phyloP scores from a whole-genome alignment of 805 yeast species.

The Candida jianshihensis region DNA sequence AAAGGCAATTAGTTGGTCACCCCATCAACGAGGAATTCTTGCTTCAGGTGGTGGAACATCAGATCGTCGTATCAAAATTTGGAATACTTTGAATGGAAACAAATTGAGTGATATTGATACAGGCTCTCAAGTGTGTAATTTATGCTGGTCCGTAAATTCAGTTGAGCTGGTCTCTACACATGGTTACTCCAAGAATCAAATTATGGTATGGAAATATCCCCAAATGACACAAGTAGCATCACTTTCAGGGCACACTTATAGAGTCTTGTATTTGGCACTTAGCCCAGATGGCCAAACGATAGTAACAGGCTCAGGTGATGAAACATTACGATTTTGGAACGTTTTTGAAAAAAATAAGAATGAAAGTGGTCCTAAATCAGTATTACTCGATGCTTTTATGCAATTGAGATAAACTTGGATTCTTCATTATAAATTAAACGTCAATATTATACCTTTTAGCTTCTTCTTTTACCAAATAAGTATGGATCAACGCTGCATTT shows the following conservation, averaged over 20 bases:
- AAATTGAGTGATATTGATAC: conserved; percentile 80
- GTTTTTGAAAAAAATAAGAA: conserved; percentile 73
- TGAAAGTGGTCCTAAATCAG: conserved; percentile 53
- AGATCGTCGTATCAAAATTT: conserved; percentile 80
- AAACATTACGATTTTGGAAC: conserved; percentile 92
- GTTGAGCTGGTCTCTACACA: conserved; percentile 92
- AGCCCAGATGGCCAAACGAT: conserved; percentile 96
- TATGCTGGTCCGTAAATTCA: conserved; percentile 87
- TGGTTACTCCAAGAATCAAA: conserved; percentile 86
- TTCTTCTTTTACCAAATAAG: conserved; percentile 15
- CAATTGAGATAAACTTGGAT: conserved; percentile 45
- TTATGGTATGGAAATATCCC: conserved; percentile 91
- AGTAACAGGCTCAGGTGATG: conserved; percentile 98
- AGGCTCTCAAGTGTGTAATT: conserved; percentile 93
- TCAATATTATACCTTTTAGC: no score
- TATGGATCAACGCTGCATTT: conserved; percentile 77
- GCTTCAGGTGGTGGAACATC: conserved; percentile 98
- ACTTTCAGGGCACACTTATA: conserved; percentile 86
- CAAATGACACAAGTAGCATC: conserved; percentile 88
- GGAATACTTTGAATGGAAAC: conserved; percentile 83
- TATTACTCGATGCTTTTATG: conserved; percentile 65
- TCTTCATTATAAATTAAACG: no score
- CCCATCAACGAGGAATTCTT: conserved; percentile 87
- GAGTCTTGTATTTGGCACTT: conserved; percentile 83
- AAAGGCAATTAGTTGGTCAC: conserved; percentile 96